Evolutionary conservation across 306 rosid genomes (phyloP).

Genomic region (Cucumis cinereus): DNA sequence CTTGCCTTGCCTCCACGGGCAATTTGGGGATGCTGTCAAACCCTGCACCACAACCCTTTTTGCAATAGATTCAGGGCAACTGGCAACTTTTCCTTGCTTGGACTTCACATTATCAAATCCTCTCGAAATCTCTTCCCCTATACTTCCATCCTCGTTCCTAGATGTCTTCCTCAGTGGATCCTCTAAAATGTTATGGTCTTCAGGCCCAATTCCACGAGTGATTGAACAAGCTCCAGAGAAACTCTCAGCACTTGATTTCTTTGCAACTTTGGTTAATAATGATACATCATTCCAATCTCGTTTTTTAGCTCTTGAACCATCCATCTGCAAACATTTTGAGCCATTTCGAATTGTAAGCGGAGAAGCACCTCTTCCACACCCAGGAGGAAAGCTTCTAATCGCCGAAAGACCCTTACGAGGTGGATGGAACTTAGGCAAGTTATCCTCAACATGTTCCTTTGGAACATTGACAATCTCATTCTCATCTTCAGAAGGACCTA

Average conservation of each 20-base stretch:
- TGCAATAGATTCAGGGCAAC: not conserved
- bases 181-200: not conserved
- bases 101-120: not conserved
- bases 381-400: slow-evolving; percentile 3
- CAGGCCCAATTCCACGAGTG: not conserved
- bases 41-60: slow-evolving; percentile 1
- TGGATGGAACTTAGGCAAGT: not conserved
- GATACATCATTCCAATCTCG: not conserved
- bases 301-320: not conserved
- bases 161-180: not conserved
- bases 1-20: slow-evolving; percentile 5
- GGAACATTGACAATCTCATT: not conserved
- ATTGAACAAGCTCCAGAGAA: not conserved
- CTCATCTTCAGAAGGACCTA: not conserved
- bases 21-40: not conserved
- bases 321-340: not conserved
- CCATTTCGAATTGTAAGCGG: not conserved
- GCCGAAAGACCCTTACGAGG: slow-evolving; percentile 6
- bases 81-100: not conserved
- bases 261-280: not conserved
- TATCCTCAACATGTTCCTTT: not conserved
- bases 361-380: slow-evolving; percentile 5
- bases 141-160: not conserved
- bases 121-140: not conserved
- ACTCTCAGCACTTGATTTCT: not conserved